A percentile compares a stretch with the other conserved stretches of the same genome.
Conservation (phyloP, 768 basidiomycete species). For the Tephrocybe rancida region DNA sequence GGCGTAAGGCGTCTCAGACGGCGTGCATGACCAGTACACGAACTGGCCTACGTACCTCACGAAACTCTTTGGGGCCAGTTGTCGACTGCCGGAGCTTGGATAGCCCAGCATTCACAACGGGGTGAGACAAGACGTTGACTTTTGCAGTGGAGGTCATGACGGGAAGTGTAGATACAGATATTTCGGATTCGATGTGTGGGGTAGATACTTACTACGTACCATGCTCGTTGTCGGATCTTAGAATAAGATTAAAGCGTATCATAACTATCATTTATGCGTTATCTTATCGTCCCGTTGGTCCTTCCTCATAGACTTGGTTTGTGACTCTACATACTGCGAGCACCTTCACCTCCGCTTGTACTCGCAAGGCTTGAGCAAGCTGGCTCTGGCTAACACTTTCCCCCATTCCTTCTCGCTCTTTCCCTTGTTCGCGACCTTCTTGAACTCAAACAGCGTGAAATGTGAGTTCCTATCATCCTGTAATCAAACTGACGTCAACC, state of each 20-base stretch:
- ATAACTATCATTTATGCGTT: too few species aligned
- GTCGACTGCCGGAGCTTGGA: conserved; percentile 66
- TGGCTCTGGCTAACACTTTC: conserved; percentile 50
- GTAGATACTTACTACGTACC: not conserved
- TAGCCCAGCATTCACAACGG: conserved; percentile 72
- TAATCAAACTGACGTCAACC: conserved; percentile 2
- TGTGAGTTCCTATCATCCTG: conserved; percentile 86
- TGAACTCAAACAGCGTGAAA: conserved; percentile 84
- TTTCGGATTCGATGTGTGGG: not conserved
- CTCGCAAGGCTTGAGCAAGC: conserved; percentile 84
- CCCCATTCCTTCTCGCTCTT: conserved; percentile 64
- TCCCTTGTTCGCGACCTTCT: conserved; percentile 51
- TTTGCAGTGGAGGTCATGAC: conserved; percentile 27
- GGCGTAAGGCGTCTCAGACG: conserved; percentile 1
- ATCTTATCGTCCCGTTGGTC: conserved; percentile 13
- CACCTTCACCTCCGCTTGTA: conserved; percentile 91
- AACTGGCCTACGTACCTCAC: conserved; percentile 52
- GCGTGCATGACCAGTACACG: not conserved
- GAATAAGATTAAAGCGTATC: too few species aligned
- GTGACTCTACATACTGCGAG: conserved; percentile 20
- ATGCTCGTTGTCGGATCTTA: not conserved
- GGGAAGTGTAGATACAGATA: not conserved
- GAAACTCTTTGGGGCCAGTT: conserved; percentile 74
- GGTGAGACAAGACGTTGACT: conserved; percentile 65
- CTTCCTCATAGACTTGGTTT: conserved; percentile 1